Percentiles rank a stretch among this genome's conserved stretches.
phyloP scores from a whole-genome alignment of 805 yeast species.

The Priceomyces carsonii region DNA sequence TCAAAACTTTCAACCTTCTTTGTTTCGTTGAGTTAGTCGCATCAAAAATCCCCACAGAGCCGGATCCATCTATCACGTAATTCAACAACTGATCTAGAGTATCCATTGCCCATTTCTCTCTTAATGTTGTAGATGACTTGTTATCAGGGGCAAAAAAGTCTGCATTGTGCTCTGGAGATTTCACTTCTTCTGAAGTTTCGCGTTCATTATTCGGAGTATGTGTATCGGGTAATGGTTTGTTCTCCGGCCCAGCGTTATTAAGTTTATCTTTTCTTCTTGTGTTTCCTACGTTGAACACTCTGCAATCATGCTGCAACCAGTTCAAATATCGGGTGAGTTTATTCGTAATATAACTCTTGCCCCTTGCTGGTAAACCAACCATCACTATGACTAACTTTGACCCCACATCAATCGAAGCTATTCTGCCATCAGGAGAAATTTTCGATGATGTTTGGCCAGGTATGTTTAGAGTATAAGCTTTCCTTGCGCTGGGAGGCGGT shows the following conservation, averaged over 20 bases:
- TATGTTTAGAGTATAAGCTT: conserved; percentile 84
- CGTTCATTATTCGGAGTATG: conserved; percentile 35
- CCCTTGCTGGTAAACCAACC: conserved; percentile 97
- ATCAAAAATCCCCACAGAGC: conserved; percentile 90
- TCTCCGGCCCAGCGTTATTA: conserved; percentile 66
- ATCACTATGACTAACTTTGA: conserved; percentile 87
- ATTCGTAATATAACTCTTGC: conserved; percentile 90
- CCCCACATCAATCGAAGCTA: conserved; percentile 68
- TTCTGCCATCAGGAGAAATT: conserved; percentile 72
- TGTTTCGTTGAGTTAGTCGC: conserved; percentile 75
- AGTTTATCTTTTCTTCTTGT: conserved; percentile 78
- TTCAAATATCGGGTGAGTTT: conserved; percentile 87
- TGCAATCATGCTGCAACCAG: conserved; percentile 90
- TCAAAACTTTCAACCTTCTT: conserved; percentile 61
- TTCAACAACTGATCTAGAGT: conserved; percentile 83
- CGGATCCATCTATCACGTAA: conserved; percentile 75
- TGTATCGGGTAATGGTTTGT: conserved; percentile 52
- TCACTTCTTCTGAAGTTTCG: conserved; percentile 15
- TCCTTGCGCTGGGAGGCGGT: conserved; percentile 43
- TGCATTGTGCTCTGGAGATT: conserved; percentile 60
- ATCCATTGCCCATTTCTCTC: conserved; percentile 97
- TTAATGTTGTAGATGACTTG: conserved; percentile 55
- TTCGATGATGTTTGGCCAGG: conserved; percentile 89
- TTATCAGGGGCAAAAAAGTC: conserved; percentile 85
- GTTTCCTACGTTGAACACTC: conserved; percentile 93